A percentile compares a stretch with the other conserved stretches of the same genome.
These are phyloP conservation scores for Thalassiosira delicatula DNA, from an alignment of 352 stramenopile species.

Conservation along the genomic window DNA sequence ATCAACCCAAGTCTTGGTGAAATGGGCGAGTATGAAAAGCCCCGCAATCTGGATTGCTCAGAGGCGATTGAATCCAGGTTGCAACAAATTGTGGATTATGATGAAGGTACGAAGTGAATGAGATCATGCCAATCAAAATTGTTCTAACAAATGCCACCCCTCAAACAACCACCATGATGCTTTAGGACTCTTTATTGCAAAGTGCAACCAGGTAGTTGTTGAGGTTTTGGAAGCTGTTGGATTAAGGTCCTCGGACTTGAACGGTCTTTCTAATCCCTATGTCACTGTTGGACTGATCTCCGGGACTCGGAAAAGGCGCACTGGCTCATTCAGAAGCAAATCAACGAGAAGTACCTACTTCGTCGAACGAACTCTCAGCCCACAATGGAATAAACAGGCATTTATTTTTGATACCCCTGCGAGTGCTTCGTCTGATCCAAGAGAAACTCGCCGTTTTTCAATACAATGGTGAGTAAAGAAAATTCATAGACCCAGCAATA, in stretches of 20 bases:
- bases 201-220: conserved; percentile 80
- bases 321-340: conserved; percentile 66
- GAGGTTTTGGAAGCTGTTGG: conserved; percentile 82
- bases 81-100: conserved; percentile 59
- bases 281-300: conserved; percentile 74
- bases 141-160: conserved; percentile 1
- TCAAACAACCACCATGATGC: not conserved
- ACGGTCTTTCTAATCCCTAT: conserved; percentile 82
- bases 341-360: conserved; percentile 81
- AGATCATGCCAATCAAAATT: not conserved
- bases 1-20: conserved; percentile 20
- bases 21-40: not conserved
- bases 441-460: conserved; percentile 70
- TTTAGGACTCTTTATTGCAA: conserved; percentile 71
- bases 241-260: conserved; percentile 76
- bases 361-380: conserved; percentile 78
- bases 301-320: conserved; percentile 48
- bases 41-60: conserved; percentile 8
- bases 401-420: conserved; percentile 85
- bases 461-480: no score
- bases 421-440: conserved; percentile 68
- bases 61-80: conserved; percentile 55
- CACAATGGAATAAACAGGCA: conserved; percentile 78
- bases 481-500: no score
- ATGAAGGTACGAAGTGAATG: conserved; percentile 46